Evolutionary conservation across 192 early-diverging fungal species (phyloP).

Genomic region (Umbelopsis sp.): DNA sequence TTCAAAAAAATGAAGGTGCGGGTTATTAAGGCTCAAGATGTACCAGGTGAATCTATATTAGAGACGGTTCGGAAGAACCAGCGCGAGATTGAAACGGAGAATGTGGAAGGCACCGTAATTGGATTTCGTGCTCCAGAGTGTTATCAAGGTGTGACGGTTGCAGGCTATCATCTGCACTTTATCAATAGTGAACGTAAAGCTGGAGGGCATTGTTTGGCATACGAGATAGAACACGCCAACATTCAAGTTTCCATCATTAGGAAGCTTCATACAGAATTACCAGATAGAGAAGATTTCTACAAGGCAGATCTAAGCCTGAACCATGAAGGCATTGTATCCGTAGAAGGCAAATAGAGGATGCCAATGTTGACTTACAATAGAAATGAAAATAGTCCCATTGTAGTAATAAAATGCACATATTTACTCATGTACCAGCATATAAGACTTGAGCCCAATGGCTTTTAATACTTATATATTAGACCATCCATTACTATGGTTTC

Average conservation of each 20-base stretch:
- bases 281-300: not conserved
- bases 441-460: not conserved
- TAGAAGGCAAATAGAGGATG: not conserved
- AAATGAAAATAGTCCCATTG: too few relatives aligned
- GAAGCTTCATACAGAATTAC: not conserved
- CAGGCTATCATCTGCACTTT: conserved; percentile 18
- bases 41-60: not conserved
- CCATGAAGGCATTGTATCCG: not conserved
- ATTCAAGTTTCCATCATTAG: not conserved
- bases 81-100: not conserved
- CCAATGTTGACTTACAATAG: too few relatives aligned
- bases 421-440: not conserved
- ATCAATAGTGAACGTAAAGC: not conserved
- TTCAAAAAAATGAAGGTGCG: conserved; percentile 7
- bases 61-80: not conserved
- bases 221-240: not conserved
- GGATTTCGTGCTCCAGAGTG: conserved; percentile 5
- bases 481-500: too few relatives aligned
- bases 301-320: conserved; percentile 5
- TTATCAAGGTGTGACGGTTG: conserved; percentile 14
- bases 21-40: not conserved
- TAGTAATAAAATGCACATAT: too few relatives aligned
- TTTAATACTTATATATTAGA: too few relatives aligned
- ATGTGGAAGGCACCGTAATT: conserved; percentile 11
- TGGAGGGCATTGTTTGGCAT: conserved; percentile 3